A percentile compares a stretch with the other conserved stretches of the same genome.
Conservation (phyloP, 2,329 filamentous ascomycete species). For the Helicocarpus griseus region DNA sequence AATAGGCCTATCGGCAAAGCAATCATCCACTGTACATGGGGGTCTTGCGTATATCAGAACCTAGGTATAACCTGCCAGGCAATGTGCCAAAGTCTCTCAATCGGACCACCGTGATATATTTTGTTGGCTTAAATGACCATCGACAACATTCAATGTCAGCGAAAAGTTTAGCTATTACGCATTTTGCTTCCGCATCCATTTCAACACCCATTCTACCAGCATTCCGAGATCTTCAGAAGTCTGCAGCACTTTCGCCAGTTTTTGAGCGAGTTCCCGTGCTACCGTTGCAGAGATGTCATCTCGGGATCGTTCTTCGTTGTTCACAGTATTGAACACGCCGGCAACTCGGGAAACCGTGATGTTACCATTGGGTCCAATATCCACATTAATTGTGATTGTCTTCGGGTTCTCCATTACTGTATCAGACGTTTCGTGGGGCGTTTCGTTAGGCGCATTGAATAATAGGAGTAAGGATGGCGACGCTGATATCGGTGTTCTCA, state of each 20-base stretch:
- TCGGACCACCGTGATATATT: too few relatives aligned
- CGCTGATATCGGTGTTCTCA: slow-evolving; percentile 9
- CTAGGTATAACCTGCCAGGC: too few relatives aligned
- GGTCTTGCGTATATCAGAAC: too few relatives aligned
- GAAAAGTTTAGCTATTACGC: too few relatives aligned
- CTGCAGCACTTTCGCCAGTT: slow-evolving; percentile 31
- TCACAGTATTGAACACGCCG: slow-evolving; percentile 22
- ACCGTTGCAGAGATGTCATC: slow-evolving; percentile 8
- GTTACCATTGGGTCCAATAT: slow-evolving; percentile 33
- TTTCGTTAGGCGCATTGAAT: slow-evolving; percentile 6
- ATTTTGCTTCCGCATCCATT: slow-evolving; percentile 24
- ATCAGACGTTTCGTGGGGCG: slow-evolving; percentile 6
- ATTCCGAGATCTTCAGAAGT: slow-evolving; percentile 36
- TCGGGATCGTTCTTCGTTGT: slow-evolving; percentile 13
- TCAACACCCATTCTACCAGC: slow-evolving; percentile 35
- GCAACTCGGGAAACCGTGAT: slow-evolving; percentile 29
- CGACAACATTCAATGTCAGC: too few relatives aligned
- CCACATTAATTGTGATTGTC: slow-evolving; percentile 27
- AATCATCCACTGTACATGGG: too few relatives aligned
- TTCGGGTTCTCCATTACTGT: slow-evolving; percentile 10
- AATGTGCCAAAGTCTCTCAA: too few relatives aligned
- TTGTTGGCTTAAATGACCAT: too few relatives aligned
- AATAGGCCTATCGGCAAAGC: too few relatives aligned
- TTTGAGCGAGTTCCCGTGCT: slow-evolving; percentile 20
- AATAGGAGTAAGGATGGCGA: slow-evolving; percentile 10